phyloP scores from a whole-genome alignment of 164 flowering plant species.

The Chloranthus sessilifolius region DNA sequence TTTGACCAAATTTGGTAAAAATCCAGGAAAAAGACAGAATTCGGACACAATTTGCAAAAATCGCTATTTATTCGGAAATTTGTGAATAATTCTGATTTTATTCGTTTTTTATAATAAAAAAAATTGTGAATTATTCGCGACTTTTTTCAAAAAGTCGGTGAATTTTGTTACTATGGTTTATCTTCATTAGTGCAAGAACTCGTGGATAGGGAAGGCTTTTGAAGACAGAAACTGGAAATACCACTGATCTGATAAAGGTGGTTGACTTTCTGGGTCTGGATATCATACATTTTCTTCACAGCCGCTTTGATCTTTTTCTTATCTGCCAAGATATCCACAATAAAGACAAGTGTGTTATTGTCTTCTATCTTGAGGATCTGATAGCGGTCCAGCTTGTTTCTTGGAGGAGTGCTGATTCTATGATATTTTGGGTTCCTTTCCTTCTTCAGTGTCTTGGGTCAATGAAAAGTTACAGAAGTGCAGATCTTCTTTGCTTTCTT shows the following conservation, averaged over 20 bases:
- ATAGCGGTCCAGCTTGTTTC: conserved; percentile 79
- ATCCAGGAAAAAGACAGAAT: no score
- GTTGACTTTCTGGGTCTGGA: conserved; percentile 82
- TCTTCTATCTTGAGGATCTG: conserved; percentile 82
- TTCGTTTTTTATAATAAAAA: no score
- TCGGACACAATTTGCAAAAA: no score
- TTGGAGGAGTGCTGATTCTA: conserved; percentile 68
- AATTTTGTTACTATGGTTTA: no score
- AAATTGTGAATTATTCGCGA: no score
- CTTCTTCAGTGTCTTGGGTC: conserved; percentile 73
- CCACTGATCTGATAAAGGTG: conserved; percentile 91
- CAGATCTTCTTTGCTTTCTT: conserved; percentile 70
- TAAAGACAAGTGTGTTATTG: conserved; percentile 79
- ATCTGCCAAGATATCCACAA: conserved; percentile 78
- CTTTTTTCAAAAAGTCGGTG: no score
- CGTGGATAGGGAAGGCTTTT: neutral
- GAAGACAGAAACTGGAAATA: no score
- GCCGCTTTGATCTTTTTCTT: conserved; percentile 84
- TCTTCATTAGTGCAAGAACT: neutral
- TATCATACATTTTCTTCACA: conserved; percentile 83
- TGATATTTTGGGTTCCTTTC: conserved; percentile 75
- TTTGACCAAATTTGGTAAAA: no score
- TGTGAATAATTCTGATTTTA: no score
- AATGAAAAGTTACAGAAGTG: conserved; percentile 66
- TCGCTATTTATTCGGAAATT: no score